Evolutionary conservation across 306 rosid species (phyloP), one percentile per base, ranked within the genome.

Genomic region (Ceratonia siliqua): DNA sequence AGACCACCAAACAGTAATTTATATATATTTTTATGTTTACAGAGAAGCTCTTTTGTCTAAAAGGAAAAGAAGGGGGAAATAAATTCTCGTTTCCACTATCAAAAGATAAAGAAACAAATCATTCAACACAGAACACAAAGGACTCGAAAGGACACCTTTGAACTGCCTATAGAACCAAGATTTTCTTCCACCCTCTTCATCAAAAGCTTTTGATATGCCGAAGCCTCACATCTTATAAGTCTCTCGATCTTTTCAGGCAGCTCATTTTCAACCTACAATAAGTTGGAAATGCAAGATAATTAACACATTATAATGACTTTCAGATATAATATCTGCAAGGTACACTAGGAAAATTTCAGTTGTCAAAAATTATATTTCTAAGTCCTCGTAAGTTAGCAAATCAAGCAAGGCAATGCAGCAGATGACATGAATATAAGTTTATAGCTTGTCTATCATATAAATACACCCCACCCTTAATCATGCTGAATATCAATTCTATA

Each of bases 131-230:
- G 1, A 59, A 36, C 5, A 81, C 11, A 72, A 73, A 12, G 76
- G 18, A 48, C 27, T 32, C 43, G 22, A 55, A 59, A 82, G 64
- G 11, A 54, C 54, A 92, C 98, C 98, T 78, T 95, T 66, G 98
- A 43, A 85, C 72, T 10, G 79, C 97, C 96, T 65, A 95, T 92
- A 75, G 97, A 72, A 57, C 99, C 99, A 68, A 95, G 96, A 89
- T 95, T 95, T 1, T 92, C 99, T 81, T 92, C 99, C 18, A 95
- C 99, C 83, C 99, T 89, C 89, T 89, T 95, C 96, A 95, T 95
- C 84, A 95, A 70, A 82, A 95, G 99, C 75, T 95, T 95, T 78
- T 95, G 99, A 81, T 95, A 95, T 43, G 98, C 97, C 79, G 99
- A 95, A 77, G 99, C 97, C 89, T 95, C 99, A 9, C 99, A 95